phyloP scores from a whole-genome alignment of 1,284 basidiomycete species.

The Puccinia hordei region DNA sequence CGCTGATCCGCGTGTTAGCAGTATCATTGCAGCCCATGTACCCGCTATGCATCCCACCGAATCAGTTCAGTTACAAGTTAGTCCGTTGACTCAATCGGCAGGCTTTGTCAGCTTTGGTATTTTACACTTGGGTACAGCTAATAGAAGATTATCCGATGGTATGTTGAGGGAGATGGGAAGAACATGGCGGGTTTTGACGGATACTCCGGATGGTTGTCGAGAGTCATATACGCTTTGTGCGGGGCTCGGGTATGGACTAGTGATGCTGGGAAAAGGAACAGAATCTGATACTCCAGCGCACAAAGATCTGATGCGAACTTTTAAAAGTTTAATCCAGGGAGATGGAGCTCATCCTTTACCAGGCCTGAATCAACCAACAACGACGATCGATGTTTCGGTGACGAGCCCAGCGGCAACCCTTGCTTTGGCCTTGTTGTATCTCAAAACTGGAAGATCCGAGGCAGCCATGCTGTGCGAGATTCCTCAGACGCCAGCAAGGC shows the following conservation, averaged over 20 bases:
- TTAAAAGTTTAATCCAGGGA: conserved; percentile 48
- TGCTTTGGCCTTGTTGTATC: conserved; percentile 87
- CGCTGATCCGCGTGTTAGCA: conserved; percentile 81
- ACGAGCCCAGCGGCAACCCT: conserved; percentile 88
- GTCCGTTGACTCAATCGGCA: conserved; percentile 84
- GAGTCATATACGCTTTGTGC: conserved; percentile 90
- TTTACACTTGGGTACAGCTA: conserved; percentile 81
- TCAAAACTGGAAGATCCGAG: conserved; percentile 78
- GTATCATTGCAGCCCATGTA: conserved; percentile 86
- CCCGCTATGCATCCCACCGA: conserved; percentile 85
- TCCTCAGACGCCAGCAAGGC: conserved; percentile 73
- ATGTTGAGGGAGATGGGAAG: conserved; percentile 82
- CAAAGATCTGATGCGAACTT: conserved; percentile 49
- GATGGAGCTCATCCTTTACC: conserved; percentile 53
- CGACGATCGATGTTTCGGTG: conserved; percentile 79
- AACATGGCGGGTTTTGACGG: conserved; percentile 64
- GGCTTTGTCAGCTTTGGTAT: conserved; percentile 86
- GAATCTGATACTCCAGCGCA: conserved; percentile 52
- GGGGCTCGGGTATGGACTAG: conserved; percentile 87
- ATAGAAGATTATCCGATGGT: conserved; percentile 87
- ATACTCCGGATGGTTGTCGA: conserved; percentile 60
- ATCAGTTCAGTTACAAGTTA: conserved; percentile 82
- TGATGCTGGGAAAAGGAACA: conserved; percentile 73
- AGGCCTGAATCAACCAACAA: conserved; percentile 60
- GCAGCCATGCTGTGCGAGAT: conserved; percentile 80